phyloP scores from a whole-genome alignment of 768 basidiomycete genomes.

The Suillus sp. region DNA sequence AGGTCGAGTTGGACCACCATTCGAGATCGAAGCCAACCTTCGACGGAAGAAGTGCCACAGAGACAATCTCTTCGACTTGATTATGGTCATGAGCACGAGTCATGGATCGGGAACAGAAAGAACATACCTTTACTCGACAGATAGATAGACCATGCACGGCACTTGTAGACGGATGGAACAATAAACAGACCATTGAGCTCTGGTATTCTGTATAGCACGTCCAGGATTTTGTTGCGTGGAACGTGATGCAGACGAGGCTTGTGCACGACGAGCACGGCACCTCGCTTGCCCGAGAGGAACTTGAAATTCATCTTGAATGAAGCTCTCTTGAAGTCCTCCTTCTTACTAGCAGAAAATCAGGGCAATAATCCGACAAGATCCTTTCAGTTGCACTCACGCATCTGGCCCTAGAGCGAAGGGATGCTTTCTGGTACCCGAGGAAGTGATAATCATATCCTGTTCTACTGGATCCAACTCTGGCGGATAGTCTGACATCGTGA shows the following conservation, averaged over 20 bases:
- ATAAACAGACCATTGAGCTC: conserved; percentile 31
- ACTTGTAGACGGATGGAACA: conserved; percentile 34
- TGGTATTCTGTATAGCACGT: conserved; percentile 27
- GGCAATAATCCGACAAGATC: neutral
- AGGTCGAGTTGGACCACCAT: conserved; percentile 26
- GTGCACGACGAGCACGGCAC: conserved; percentile 37
- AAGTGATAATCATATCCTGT: conserved; percentile 25
- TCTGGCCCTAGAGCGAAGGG: conserved; percentile 18
- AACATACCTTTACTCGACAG: conserved; percentile 31
- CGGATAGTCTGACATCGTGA: conserved; percentile 20
- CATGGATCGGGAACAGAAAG: neutral
- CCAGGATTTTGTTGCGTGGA: conserved; percentile 26
- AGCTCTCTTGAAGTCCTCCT: conserved; percentile 32
- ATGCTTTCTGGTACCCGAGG: conserved; percentile 22
- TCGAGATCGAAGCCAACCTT: conserved; percentile 13
- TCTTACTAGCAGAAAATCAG: neutral
- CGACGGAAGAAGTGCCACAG: conserved; percentile 25
- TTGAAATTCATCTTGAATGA: conserved; percentile 38
- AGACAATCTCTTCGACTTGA: conserved; percentile 29
- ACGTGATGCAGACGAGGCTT: conserved; percentile 26
- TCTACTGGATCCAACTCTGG: conserved; percentile 24
- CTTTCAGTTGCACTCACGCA: conserved; percentile 22
- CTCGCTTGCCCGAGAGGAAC: conserved; percentile 31
- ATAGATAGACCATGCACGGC: conserved; percentile 38
- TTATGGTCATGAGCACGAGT: neutral